Base-by-base conservation (phyloP, 306 rosid species). In the Astragalus glycyphyllos region DNA sequence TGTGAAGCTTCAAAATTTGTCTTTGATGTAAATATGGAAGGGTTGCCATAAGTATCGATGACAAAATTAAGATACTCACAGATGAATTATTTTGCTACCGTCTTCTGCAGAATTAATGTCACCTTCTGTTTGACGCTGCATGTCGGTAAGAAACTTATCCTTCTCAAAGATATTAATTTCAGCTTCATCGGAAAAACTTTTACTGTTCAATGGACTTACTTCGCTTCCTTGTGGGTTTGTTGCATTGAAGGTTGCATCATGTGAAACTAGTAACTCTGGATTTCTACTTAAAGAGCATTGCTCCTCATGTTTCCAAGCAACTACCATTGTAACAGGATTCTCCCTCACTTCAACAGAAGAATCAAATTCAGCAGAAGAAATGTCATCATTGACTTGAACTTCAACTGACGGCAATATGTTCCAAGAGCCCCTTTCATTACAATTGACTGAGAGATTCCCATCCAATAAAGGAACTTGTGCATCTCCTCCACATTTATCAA, bases 51-150 rank as follows among this genome's bases (percentile, higher is more conserved):
- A n/a, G n/a, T n/a, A n/a, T n/a, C n/a, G n/a, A n/a, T n/a, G n/a
- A n/a, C n/a, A n/a, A n/a, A n/a, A n/a, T n/a, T n/a, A 49, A 46
- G 68, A 77, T 56, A 76, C 98, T 77, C 77, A 92, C 96, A 23
- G 69, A 72, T 79, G 64, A 64, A 59, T 56, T 60, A 49, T 64
- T 69, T 83, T 57, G 54, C 67, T 53, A 68, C 66, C 29, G 56
- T 80, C 82, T 42, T 74, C 82, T 38, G 59, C 51, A 65, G 11
- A 56, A 56, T 20, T 9, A 13, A 66, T 53, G 48, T 2, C 56
- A 4, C 38, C 54, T 34, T 68, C 38, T 38, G 66, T 53, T 73
- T 69, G 74, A 42, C 65, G 63, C 59, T 23, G 65, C 77, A 73
- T 49, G 72, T 73, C 77, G 10, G 79, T 9, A 15, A 72, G 62